These are phyloP conservation scores for Tetracladium setigerum DNA, from an alignment of 495 filamentous ascomycete genomes.

Conservation along the genomic window DNA sequence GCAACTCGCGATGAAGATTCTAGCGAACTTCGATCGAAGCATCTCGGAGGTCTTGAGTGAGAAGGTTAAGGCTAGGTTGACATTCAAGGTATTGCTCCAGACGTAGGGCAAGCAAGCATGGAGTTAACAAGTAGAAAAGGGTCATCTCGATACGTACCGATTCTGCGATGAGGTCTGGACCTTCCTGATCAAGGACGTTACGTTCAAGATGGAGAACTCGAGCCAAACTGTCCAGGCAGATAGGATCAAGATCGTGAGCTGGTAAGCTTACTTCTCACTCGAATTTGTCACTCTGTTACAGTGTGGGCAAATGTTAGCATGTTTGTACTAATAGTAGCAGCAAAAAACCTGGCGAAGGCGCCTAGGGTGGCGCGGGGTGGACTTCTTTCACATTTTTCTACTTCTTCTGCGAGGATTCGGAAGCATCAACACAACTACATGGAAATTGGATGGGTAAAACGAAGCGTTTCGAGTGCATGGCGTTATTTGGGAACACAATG, in stretches of 20 bases:
- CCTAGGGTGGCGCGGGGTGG: conserved; percentile 1
- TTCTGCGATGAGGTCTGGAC: conserved; percentile 99
- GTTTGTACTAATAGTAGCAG: conserved; percentile 7
- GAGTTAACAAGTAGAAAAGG: conserved; percentile 42
- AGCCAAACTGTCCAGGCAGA: conserved; percentile 54
- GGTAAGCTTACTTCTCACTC: conserved; percentile 20
- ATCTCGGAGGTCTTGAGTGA: conserved; percentile 84
- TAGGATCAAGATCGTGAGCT: conserved; percentile 96
- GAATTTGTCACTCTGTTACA: too few relatives aligned
- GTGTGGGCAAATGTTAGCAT: too few relatives aligned
- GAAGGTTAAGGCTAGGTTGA: conserved; percentile 82
- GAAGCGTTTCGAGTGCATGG: not conserved
- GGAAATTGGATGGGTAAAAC: not conserved
- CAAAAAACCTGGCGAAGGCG: conserved; percentile 21
- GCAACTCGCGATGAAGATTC: conserved; percentile 96
- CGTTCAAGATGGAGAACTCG: conserved; percentile 85
- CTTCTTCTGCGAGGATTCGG: not conserved
- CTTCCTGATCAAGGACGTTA: conserved; percentile 96
- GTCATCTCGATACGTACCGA: conserved; percentile 96
- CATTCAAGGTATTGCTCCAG: conserved; percentile 77
- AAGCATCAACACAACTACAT: not conserved
- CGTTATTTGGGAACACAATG: too few relatives aligned
- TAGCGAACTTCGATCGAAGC: conserved; percentile 83
- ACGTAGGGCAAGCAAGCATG: not conserved
- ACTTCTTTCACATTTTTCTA: not conserved